phyloP scores from a whole-genome alignment of 1,284 basidiomycete genomes.

The Cutaneotrichosporon daszewskae region DNA sequence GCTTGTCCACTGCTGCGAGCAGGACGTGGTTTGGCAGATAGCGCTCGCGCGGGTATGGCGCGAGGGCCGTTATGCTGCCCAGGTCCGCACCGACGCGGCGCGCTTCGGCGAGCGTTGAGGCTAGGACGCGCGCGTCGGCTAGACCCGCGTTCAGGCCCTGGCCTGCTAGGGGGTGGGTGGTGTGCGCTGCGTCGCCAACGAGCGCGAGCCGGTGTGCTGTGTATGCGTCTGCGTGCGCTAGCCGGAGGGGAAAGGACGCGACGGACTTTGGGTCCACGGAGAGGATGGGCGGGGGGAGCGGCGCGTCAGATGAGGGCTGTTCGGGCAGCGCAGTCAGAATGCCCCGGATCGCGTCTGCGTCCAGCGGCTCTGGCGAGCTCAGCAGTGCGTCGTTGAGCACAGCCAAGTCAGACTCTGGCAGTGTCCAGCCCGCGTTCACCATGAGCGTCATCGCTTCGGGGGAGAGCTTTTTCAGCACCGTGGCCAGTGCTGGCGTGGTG shows the following conservation, averaged over 20 bases:
- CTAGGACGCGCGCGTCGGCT: slow-evolving; percentile 70
- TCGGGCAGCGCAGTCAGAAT: slow-evolving; percentile 45
- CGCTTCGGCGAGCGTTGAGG: slow-evolving; percentile 58
- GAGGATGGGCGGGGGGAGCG: slow-evolving; percentile 69
- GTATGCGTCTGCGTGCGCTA: slow-evolving; percentile 83
- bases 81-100: slow-evolving; percentile 67
- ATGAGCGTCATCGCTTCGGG: slow-evolving; percentile 63
- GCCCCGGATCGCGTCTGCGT: slow-evolving; percentile 19
- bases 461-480: slow-evolving; percentile 64
- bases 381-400: slow-evolving; percentile 60
- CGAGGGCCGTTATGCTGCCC: slow-evolving; percentile 71
- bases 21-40: slow-evolving; percentile 81
- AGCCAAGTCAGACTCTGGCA: slow-evolving; percentile 69
- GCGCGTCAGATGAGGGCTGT: slow-evolving; percentile 45
- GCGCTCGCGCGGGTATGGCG: slow-evolving; percentile 69
- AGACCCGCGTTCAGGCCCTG: slow-evolving; percentile 94
- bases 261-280: slow-evolving; percentile 68
- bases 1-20: slow-evolving; percentile 76
- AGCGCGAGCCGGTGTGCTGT: slow-evolving; percentile 58
- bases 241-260: slow-evolving; percentile 84
- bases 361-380: slow-evolving; percentile 48
- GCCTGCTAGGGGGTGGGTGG: slow-evolving; percentile 92
- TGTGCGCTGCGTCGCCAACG: slow-evolving; percentile 94
- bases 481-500: slow-evolving; percentile 70
- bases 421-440: slow-evolving; percentile 86